Evolutionary conservation across 1,284 basidiomycete species (phyloP).

Genomic region (Fomitopsis betulina): DNA sequence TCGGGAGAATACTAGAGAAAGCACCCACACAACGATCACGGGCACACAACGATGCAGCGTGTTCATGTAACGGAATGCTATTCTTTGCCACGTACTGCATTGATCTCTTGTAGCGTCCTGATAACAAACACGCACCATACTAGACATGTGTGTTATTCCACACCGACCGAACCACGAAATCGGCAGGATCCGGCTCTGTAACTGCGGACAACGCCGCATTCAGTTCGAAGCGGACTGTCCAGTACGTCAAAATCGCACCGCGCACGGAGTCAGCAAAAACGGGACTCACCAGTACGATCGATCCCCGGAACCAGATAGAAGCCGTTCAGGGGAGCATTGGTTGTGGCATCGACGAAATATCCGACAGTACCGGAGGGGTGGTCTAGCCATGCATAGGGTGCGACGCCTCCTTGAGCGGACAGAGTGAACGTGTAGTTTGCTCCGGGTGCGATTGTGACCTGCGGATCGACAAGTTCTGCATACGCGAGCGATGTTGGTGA

Average conservation of each 20-base stretch:
- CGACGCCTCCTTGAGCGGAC: conserved; percentile 49
- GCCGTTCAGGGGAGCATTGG: conserved; percentile 41
- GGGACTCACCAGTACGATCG: conserved; percentile 40
- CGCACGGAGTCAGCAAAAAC: not conserved
- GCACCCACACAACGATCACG: too few species aligned
- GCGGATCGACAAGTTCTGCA: conserved; percentile 42
- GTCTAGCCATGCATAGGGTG: conserved; percentile 56
- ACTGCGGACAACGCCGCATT: conserved; percentile 36
- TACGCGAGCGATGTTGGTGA: conserved; percentile 46
- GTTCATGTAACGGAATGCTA: too few species aligned
- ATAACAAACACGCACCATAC: not conserved
- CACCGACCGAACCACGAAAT: conserved; percentile 50
- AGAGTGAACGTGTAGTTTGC: conserved; percentile 43
- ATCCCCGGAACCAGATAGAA: conserved; percentile 46
- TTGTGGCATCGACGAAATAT: conserved; percentile 42
- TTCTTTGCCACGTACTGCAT: not conserved
- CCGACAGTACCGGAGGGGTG: conserved; percentile 52
- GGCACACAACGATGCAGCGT: too few species aligned
- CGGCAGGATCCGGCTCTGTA: conserved; percentile 32
- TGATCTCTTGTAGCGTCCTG: not conserved
- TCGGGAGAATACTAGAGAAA: too few species aligned
- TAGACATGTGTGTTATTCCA: conserved; percentile 53
- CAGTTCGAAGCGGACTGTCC: conserved; percentile 40
- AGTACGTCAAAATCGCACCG: not conserved
- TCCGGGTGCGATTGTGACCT: conserved; percentile 33